A percentile compares a stretch with the other conserved stretches of the same genome.
Conservation (phyloP, 2,329 filamentous ascomycete genomes). For the Magnaporthales sp. region DNA sequence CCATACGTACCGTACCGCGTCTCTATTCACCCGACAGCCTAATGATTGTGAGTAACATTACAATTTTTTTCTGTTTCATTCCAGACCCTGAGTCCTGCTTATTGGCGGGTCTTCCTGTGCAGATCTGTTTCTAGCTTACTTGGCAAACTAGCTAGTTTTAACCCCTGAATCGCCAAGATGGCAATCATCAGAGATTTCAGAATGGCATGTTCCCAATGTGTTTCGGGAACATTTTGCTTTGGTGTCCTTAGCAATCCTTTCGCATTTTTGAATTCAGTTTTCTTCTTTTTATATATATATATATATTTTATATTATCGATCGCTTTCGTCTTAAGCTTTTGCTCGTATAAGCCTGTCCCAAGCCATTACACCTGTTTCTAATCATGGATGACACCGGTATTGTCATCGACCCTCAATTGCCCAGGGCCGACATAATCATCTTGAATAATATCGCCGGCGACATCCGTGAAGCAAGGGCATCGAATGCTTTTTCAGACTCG, state of each 20-base stretch:
- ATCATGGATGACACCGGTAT: constrained; percentile 19
- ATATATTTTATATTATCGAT: no score
- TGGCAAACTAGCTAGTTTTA: not conserved
- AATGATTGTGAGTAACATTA: not conserved
- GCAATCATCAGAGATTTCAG: not conserved
- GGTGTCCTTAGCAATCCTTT: not conserved
- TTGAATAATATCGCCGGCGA: constrained; percentile 30
- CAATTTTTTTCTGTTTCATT: not conserved
- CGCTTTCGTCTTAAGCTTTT: not conserved
- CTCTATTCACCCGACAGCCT: not conserved
- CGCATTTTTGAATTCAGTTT: not conserved
- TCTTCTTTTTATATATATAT: no score
- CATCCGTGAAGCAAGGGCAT: constrained; percentile 17
- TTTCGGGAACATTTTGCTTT: not conserved
- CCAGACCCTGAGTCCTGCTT: not conserved
- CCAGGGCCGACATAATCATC: constrained; percentile 29
- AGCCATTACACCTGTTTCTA: not conserved
- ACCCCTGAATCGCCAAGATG: not conserved
- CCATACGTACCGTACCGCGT: not conserved
- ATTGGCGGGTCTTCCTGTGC: not conserved
- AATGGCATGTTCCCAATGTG: not conserved
- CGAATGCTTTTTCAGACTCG: constrained; percentile 7
- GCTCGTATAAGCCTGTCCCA: not conserved
- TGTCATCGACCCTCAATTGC: constrained; percentile 29
- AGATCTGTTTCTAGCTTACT: not conserved